Evolutionary conservation across 805 yeast species (phyloP).

Genomic region (Starmerella stigmatis): DNA sequence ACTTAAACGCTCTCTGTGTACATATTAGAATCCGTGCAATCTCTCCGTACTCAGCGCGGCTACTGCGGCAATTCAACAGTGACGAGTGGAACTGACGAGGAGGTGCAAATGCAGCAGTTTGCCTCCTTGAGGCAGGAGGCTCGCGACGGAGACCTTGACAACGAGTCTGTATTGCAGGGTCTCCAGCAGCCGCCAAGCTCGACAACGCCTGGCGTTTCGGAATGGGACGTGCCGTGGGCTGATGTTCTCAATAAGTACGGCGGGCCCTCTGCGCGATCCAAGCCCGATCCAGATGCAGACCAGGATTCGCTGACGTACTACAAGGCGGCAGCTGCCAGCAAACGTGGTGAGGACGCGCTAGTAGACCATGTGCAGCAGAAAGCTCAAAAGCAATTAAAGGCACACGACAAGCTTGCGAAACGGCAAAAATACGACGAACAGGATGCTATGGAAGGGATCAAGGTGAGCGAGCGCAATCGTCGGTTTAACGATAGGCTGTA

Average conservation of each 20-base stretch:
- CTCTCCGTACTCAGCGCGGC: too few relatives aligned
- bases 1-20: too few relatives aligned
- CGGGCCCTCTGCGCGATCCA: not conserved
- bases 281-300: not conserved
- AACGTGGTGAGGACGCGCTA: constrained; percentile 17
- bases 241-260: not conserved
- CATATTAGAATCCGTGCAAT: too few relatives aligned
- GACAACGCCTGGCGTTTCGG: not conserved
- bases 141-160: constrained; percentile 9
- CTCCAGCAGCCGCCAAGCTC: not conserved
- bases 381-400: not conserved
- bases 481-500: not conserved
- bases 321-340: constrained; percentile 5
- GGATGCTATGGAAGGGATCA: constrained; percentile 2
- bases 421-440: not conserved
- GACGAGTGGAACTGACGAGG: not conserved
- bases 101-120: constrained; percentile 13
- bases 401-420: not conserved
- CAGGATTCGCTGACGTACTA: constrained; percentile 4
- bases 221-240: not conserved
- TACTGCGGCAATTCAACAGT: too few relatives aligned
- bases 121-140: constrained; percentile 13
- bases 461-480: not conserved
- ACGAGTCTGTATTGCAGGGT: not conserved
- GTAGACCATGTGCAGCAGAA: constrained; percentile 9